Base-by-base conservation (phyloP, 345 rosid genomes). In the Rhodamnia argentea region DNA sequence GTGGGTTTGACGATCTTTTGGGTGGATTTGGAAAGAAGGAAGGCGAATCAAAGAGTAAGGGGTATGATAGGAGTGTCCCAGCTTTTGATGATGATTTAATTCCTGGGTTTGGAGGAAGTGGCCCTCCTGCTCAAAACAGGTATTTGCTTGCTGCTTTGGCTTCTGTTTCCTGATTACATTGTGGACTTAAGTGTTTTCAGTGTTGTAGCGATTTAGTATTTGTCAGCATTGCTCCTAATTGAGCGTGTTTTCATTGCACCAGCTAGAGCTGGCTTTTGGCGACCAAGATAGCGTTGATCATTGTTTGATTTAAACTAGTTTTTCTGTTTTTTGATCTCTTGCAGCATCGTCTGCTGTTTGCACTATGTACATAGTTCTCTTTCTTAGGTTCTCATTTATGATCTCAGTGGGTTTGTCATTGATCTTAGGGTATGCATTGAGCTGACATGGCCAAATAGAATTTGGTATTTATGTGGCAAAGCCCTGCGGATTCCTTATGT, bases 101-200 rank as follows among this genome's bases (percentile, higher is more conserved):
- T 82, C 87, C 90, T 83, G 93, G 93, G 75, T 92, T 92, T 76
- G 93, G 93, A 83, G 86, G 90, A 81, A 84, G 90, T 84, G 88
- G 85, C 86, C 83, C 91, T 81, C 86, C 91, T 29, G 82, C 82
- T 87, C 57, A 81, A 82, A 84, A 5, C 78, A 70, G 78, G 78
- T 70, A 70, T 70, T 27, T 18, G 6, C 50, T 85, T 1, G 20
- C 16, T 26, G 74, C 18, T 59, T 83, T 78, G 44, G 64, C 32
- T 23, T 70, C 78, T 32, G 44, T 70, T 32, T 70, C 24, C 5
- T 70, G 78, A 70, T 32, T 70, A 32, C 47, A 32, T 18, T 32
- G 47, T 15, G 47, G 78, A 32, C 78, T 32, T 64, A 10, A 70
- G 78, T 16, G 78, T 32, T 70, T 70, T 0, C 16, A 32, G 4